Percentiles rank a stretch among this genome's conserved stretches.
These are phyloP conservation scores for Suillus paluster DNA, from an alignment of 768 basidiomycete genomes.

Conservation along the genomic window DNA sequence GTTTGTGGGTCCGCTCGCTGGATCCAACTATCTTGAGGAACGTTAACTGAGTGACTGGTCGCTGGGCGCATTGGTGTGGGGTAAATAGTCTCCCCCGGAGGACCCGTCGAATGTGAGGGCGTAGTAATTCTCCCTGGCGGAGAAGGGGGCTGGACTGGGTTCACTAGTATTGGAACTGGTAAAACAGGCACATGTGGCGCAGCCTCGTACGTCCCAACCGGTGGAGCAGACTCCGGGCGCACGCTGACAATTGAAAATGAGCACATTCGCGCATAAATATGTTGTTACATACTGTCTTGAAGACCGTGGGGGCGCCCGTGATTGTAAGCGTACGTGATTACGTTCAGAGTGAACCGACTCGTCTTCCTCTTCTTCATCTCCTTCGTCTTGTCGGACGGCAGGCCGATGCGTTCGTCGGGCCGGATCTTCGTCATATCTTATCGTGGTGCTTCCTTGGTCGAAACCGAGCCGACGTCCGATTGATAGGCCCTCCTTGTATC, in stretches of 20 bases:
- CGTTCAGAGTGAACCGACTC: slow-evolving; percentile 21
- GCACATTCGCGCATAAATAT: slow-evolving; percentile 4
- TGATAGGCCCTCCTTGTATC: slow-evolving; percentile 47
- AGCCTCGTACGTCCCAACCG: slow-evolving; percentile 26
- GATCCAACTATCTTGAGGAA: slow-evolving; percentile 33
- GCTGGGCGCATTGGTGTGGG: slow-evolving; percentile 33
- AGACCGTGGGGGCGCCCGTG: slow-evolving; percentile 19
- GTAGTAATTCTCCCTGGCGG: slow-evolving; percentile 9
- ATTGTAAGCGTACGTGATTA: slow-evolving; percentile 18
- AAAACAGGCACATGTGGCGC: slow-evolving; percentile 20
- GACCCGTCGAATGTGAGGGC: slow-evolving; percentile 13
- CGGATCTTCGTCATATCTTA: slow-evolving; percentile 14
- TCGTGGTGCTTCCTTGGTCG: slow-evolving; percentile 32
- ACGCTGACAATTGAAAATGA: slow-evolving; percentile 17
- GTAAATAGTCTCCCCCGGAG: slow-evolving; percentile 25
- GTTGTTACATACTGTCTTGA: slow-evolving; percentile 11
- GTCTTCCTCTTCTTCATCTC: slow-evolving; percentile 21
- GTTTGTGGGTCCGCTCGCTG: slow-evolving; percentile 32
- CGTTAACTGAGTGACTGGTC: slow-evolving; percentile 15
- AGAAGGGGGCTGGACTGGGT: slow-evolving; percentile 20
- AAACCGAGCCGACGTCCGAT: slow-evolving; percentile 34
- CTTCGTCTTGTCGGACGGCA: slow-evolving; percentile 17
- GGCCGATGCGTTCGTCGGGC: slow-evolving; percentile 17
- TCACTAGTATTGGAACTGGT: slow-evolving; percentile 24
- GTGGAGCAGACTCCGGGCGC: slow-evolving; percentile 33